Evolutionary conservation across 148 eudicot species (phyloP).

Genomic region (Rhododendron ferrugineum): DNA sequence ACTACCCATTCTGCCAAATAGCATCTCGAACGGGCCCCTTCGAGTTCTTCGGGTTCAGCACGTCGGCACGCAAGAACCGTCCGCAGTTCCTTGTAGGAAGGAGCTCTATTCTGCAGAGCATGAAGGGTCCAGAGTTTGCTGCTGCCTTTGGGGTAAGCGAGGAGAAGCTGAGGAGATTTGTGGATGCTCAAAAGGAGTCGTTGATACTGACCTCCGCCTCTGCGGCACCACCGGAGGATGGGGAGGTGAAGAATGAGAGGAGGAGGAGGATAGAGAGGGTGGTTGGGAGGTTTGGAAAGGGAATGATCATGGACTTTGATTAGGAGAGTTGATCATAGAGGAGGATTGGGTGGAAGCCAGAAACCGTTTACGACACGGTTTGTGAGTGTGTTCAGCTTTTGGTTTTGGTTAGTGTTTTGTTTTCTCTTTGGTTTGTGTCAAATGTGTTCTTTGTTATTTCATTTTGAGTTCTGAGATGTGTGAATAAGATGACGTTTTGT

Average conservation of each 20-base stretch:
- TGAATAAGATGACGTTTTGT: not conserved
- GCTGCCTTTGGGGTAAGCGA: conserved; percentile 61
- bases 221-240: conserved; percentile 36
- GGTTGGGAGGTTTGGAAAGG: conserved; percentile 15
- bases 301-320: conserved; percentile 38
- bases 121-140: conserved; percentile 68
- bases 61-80: conserved; percentile 52
- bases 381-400: not conserved
- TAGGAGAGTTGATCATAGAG: not conserved
- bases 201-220: conserved; percentile 55
- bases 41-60: conserved; percentile 88
- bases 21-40: conserved; percentile 69
- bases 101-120: conserved; percentile 45
- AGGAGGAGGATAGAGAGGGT: conserved; percentile 19
- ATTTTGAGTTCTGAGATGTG: not conserved
- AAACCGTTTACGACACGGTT: not conserved
- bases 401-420: not conserved
- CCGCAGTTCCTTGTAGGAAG: conserved; percentile 82
- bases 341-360: not conserved
- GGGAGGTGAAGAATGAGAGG: not conserved
- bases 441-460: not conserved
- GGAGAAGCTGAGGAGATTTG: conserved; percentile 30
- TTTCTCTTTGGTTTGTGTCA: not conserved
- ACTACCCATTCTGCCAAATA: conserved; percentile 91
- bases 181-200: conserved; percentile 49